These are phyloP conservation scores for Tylopilus sp. DNA, from an alignment of 768 basidiomycete genomes.

Conservation along the genomic window DNA sequence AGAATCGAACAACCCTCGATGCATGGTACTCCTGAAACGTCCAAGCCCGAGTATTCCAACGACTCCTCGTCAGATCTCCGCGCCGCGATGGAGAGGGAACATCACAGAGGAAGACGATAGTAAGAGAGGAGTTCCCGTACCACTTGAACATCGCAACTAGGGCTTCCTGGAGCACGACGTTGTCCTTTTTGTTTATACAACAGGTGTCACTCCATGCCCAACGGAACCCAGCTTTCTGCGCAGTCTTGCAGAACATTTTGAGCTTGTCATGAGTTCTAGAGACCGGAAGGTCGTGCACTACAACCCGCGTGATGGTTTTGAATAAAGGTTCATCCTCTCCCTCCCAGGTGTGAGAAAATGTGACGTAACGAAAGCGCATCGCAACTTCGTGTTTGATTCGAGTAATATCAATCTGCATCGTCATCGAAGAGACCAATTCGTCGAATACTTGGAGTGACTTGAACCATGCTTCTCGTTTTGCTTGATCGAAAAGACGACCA, in stretches of 20 bases:
- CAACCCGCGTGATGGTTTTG: not conserved
- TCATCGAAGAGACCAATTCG: not conserved
- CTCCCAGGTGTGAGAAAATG: not conserved
- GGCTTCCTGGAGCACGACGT: not conserved
- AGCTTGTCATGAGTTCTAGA: not conserved
- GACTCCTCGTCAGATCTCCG: not conserved
- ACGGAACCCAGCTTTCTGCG: not conserved
- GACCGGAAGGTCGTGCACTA: not conserved
- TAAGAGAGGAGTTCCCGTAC: slow-evolving; percentile 4
- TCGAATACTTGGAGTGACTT: not conserved
- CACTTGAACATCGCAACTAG: slow-evolving; percentile 9
- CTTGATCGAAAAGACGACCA: not conserved
- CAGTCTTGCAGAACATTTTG: not conserved
- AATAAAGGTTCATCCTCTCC: not conserved
- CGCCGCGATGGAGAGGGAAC: slow-evolving; percentile 1
- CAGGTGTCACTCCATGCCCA: not conserved
- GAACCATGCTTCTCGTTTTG: not conserved
- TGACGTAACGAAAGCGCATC: not conserved
- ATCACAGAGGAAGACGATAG: not conserved
- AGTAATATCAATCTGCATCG: not conserved
- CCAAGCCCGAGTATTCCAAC: slow-evolving; percentile 1
- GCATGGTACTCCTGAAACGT: slow-evolving; percentile 1
- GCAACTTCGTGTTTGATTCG: not conserved
- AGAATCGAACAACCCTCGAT: slow-evolving; percentile 6
- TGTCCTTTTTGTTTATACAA: not conserved